Percentiles rank a stretch among this genome's conserved stretches.
Conservation (phyloP, 2,329 filamentous ascomycete species). For the Gnomoniopsis smithogilvyi region DNA sequence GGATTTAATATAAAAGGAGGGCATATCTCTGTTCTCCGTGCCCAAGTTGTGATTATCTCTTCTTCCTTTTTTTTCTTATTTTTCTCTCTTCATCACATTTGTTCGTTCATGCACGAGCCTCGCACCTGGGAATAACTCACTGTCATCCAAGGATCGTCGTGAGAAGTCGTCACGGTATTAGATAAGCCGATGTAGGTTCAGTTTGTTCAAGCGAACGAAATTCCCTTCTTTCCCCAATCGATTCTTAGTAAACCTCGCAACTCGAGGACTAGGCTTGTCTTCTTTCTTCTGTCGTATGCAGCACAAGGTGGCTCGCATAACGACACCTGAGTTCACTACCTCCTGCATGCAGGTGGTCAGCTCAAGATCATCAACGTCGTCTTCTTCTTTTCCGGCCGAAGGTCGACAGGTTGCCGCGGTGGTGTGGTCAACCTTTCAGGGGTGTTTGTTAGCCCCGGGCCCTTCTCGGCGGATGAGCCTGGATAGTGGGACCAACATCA, state of each 20-base stretch:
- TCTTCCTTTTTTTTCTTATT: too few species aligned
- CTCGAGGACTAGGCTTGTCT: too few species aligned
- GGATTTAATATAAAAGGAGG: not conserved
- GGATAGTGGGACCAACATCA: conserved; percentile 7
- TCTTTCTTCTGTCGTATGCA: too few species aligned
- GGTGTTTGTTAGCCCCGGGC: conserved; percentile 10
- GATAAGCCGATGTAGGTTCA: too few species aligned
- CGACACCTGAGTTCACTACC: not conserved
- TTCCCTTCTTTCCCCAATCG: too few species aligned
- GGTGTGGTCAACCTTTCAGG: conserved; percentile 4
- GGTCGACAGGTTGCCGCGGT: conserved; percentile 14
- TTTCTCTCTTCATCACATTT: too few species aligned
- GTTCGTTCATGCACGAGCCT: too few species aligned
- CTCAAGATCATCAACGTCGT: not conserved
- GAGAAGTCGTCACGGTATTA: too few species aligned
- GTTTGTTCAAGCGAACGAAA: too few species aligned
- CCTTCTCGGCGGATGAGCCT: conserved; percentile 14
- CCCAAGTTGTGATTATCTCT: not conserved
- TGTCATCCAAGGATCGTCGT: too few species aligned
- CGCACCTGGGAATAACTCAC: too few species aligned
- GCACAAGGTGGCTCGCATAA: not conserved
- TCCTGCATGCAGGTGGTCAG: not conserved
- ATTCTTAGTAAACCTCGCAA: too few species aligned
- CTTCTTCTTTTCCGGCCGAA: not conserved
- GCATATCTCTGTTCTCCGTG: not conserved